phyloP scores from a whole-genome alignment of 1,139 yeast genomes.

The Hansenula lynferdii region DNA sequence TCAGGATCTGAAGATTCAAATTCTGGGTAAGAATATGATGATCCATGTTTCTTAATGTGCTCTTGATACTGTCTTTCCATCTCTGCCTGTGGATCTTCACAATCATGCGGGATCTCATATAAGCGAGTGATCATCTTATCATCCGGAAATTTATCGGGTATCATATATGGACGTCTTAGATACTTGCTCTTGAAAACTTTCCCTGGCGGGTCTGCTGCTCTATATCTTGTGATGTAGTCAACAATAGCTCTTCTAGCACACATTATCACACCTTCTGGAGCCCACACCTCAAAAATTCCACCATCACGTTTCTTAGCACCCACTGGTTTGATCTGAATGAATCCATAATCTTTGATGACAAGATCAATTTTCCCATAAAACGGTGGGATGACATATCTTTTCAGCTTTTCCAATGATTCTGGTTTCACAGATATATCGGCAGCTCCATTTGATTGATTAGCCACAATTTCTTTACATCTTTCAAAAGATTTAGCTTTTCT shows the following conservation, averaged over 20 bases:
- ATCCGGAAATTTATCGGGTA: conserved; percentile 15
- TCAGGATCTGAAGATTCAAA: conserved; percentile 10
- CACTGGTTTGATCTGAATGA: conserved; percentile 57
- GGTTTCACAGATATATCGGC: conserved; percentile 31
- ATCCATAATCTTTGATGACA: conserved; percentile 67
- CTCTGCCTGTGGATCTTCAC: conserved; percentile 15
- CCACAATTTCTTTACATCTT: conserved; percentile 22
- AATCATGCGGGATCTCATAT: conserved; percentile 19
- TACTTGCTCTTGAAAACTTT: too few species aligned
- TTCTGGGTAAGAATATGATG: conserved; percentile 6
- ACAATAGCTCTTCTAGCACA: conserved; percentile 36
- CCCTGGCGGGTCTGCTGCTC: not conserved
- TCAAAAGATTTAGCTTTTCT: conserved; percentile 26
- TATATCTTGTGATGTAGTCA: conserved; percentile 24
- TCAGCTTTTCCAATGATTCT: conserved; percentile 30
- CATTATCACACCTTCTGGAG: conserved; percentile 41
- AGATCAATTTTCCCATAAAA: conserved; percentile 63
- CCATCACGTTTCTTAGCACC: conserved; percentile 43
- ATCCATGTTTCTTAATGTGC: conserved; percentile 13
- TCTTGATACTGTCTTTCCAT: conserved; percentile 14
- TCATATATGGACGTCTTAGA: conserved; percentile 10
- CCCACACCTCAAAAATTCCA: conserved; percentile 41
- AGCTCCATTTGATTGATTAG: conserved; percentile 18
- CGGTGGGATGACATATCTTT: conserved; percentile 56
- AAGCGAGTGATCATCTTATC: conserved; percentile 19